Conservation (phyloP, 2,329 filamentous ascomycete species). For the Drechslerella coelobrocha region DNA sequence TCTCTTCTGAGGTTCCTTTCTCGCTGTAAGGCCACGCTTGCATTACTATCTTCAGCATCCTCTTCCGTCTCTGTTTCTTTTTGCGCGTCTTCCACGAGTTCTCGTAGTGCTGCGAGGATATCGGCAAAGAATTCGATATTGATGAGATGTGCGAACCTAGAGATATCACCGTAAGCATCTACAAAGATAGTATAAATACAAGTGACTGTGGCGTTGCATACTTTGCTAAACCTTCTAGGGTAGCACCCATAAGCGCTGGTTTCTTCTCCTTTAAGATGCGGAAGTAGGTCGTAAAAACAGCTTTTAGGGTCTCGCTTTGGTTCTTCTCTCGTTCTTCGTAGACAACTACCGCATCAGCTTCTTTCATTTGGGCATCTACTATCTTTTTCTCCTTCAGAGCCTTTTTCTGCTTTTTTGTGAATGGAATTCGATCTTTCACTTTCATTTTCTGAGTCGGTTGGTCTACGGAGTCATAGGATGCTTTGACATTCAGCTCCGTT, state of each 20-base stretch:
- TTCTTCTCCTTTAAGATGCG: slow-evolving; percentile 84
- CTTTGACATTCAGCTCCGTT: slow-evolving; percentile 84
- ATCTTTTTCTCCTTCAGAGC: slow-evolving; percentile 81
- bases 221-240: slow-evolving; percentile 83
- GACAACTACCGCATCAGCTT: slow-evolving; percentile 87
- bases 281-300: slow-evolving; percentile 95
- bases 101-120: slow-evolving; percentile 89
- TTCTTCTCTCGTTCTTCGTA: slow-evolving; percentile 92
- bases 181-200: not conserved
- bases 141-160: slow-evolving; percentile 90
- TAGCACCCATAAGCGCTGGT: slow-evolving; percentile 91
- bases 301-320: slow-evolving; percentile 92
- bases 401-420: slow-evolving; percentile 85
- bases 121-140: slow-evolving; percentile 99
- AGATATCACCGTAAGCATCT: not conserved
- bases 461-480: slow-evolving; percentile 75
- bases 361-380: slow-evolving; percentile 89
- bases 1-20: slow-evolving; percentile 80
- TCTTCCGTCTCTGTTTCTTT: slow-evolving; percentile 61
- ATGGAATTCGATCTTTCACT: slow-evolving; percentile 59
- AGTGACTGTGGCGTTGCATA: slow-evolving; percentile 12
- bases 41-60: slow-evolving; percentile 61
- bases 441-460: slow-evolving; percentile 59
- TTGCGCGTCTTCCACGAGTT: slow-evolving; percentile 80
- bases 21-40: slow-evolving; percentile 53